Base-by-base conservation (phyloP, 495 filamentous ascomycete genomes). In the Xylaria flabelliformis region DNA sequence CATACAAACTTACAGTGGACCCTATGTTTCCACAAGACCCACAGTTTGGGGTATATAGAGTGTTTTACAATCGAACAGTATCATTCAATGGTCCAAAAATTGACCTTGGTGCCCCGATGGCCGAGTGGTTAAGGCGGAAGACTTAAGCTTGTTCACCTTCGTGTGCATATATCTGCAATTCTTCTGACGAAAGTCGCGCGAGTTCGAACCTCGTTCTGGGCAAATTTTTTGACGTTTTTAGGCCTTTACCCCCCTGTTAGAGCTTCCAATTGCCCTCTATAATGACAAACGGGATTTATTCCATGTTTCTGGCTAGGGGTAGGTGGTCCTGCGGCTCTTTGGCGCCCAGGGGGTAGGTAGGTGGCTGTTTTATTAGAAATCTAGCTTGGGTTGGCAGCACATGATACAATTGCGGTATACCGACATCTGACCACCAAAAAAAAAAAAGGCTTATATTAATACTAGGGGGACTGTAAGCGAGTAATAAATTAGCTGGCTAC, bases 41-140 rank as follows among this genome's bases (percentile, higher is more conserved):
- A 39, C 36, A 39, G 36, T 8, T 36, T 36, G 36, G 36, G 6
- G 36, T 39, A 39, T 1, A 39, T 39, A 36, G 34, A 3, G 34
- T 1, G 34, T 4, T 7, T 4, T 36, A 36, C 34, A 4, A 4
- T 7, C 34, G 4, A 1, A 36, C 1, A 36, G 0, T 7, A 7
- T 4, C 34, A 36, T 3, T 4, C 2, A 34, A 34, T 34, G 2
- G 4, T 34, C 32, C 32, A 34, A 34, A 36, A 5, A 36, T 36
- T 7, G 34, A 29, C 34, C 3, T 36, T 4, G 3, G 6, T 2
- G 66, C 26, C 39, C 19, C 24, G 36, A n/a, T 69, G 66, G 39
- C 66, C 66, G 66, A 69, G 66, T 53, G 66, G 66, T 69, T 69
- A 69, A 59, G 66, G 66, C 39, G 66, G 36, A n/a, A 46, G 66